These are phyloP conservation scores for Plasmodium blacklocki DNA, from an alignment of 169 alveolate genomes.

Conservation along the genomic window DNA sequence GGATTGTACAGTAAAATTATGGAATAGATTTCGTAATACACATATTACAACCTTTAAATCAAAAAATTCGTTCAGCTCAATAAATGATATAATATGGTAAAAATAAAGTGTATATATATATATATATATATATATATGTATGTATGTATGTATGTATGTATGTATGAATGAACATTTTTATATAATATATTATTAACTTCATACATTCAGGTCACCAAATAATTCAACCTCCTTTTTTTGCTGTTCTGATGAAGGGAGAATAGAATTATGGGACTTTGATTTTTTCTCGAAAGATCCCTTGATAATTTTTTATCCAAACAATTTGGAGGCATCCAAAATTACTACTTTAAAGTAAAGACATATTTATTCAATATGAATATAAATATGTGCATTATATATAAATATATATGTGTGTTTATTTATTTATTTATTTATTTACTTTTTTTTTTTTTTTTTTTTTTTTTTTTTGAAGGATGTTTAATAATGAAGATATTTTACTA, in stretches of 20 bases:
- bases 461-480: conserved; percentile 43
- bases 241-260: conserved; percentile 74
- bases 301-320: conserved; percentile 63
- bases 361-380: neutral
- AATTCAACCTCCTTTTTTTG: conserved; percentile 74
- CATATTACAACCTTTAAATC: conserved; percentile 75
- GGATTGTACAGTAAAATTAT: conserved; percentile 58
- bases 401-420: neutral
- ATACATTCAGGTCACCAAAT: conserved; percentile 49
- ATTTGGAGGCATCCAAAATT: conserved; percentile 52
- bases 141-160: neutral
- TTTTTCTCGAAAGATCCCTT: conserved; percentile 73
- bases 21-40: conserved; percentile 53
- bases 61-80: conserved; percentile 57
- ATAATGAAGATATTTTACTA: conserved; percentile 37
- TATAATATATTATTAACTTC: no score
- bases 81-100: conserved; percentile 73
- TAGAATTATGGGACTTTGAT: conserved; percentile 74
- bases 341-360: conserved; percentile 38
- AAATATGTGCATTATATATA: neutral
- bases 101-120: neutral
- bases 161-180: neutral
- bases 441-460: neutral
- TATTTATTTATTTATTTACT: neutral
- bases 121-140: neutral